Evolutionary conservation across 164 flowering plant species (phyloP), one percentile per base, ranked within the genome.

Genomic region (Magnolia officinalis): DNA sequence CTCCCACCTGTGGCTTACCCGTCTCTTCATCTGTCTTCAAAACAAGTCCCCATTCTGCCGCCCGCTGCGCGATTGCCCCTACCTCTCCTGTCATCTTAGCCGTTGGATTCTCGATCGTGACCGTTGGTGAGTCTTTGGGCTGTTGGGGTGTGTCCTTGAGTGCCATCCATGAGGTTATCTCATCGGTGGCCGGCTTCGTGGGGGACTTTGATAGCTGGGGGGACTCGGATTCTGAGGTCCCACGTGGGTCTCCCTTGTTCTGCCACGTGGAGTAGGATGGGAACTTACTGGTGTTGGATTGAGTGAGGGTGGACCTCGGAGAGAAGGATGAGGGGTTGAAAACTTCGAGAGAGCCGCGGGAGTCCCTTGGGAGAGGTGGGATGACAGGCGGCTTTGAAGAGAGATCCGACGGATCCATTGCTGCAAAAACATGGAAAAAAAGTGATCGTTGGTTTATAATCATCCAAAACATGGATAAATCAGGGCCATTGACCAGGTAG

Each of bases 11-110:
- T 9, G 88, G 91, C 83, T 85, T 93, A 20, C 99, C 99, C 0
- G 98, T 94, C 74, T 91, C 95, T 0, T 70, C 82, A 74, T 96
- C 93, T 0, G 99, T 92, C 75, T 88, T 90, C 78, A 96, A 84
- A 14, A 93, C 91, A 59, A 96, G 74, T 1, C 99, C 99, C 99
- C 99, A 96, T 82, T 96, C 99, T 0, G 99, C 98, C 13, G 98
- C 98, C 75, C 99, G 81, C 81, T 91, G 85, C 23, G 88, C 91
- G 1, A 93, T 97, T 8, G 79, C 78, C 6, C 84, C 91, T 5
- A 67, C 79, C 73, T 84, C 93, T 2, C 81, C 85, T 0, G 81
- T 49, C 45, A 78, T 23, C 3, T 6, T 24, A 8, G 23, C 72
- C 24, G 18, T 24, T 11, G 61, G 61, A 2, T 37, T 37, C 45